A percentile compares a stretch with the other conserved stretches of the same genome.
These are phyloP conservation scores for Sporothrix protearum DNA, from an alignment of 2,329 filamentous ascomycete genomes.

Conservation along the genomic window DNA sequence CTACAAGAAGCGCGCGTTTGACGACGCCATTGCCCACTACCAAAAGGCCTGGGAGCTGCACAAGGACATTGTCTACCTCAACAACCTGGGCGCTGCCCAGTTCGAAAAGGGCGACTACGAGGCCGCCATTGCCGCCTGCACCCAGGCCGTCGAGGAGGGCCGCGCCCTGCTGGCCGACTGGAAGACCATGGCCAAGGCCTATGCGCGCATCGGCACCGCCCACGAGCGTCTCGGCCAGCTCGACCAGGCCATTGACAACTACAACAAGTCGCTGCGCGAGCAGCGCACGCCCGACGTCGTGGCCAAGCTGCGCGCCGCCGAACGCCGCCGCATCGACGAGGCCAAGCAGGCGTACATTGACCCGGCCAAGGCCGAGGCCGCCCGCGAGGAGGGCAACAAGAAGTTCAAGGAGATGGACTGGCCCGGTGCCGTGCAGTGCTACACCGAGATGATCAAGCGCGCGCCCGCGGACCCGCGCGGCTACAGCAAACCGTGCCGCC, in stretches of 20 bases:
- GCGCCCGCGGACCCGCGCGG: conserved; percentile 88
- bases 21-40: conserved; percentile 92
- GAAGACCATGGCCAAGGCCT: conserved; percentile 98
- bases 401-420: conserved; percentile 97
- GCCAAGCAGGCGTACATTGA: conserved; percentile 80
- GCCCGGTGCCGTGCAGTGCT: conserved; percentile 90
- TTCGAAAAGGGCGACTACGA: conserved; percentile 96
- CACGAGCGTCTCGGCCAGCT: conserved; percentile 89
- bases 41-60: conserved; percentile 87
- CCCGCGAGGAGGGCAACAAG: conserved; percentile 88
- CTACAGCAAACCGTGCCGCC: conserved; percentile 96
- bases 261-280: conserved; percentile 90
- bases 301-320: conserved; percentile 83
- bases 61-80: conserved; percentile 97
- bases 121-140: conserved; percentile 79
- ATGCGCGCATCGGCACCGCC: conserved; percentile 86
- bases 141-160: conserved; percentile 84
- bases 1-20: conserved; percentile 98
- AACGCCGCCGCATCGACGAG: conserved; percentile 77
- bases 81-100: conserved; percentile 89
- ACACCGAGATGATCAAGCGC: conserved; percentile 95
- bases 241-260: conserved; percentile 76
- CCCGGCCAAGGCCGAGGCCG: conserved; percentile 89
- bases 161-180: conserved; percentile 90
- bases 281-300: conserved; percentile 94